Evolutionary conservation across 768 basidiomycete genomes (phyloP).

Genomic region (Dacryopinax spathularia): DNA sequence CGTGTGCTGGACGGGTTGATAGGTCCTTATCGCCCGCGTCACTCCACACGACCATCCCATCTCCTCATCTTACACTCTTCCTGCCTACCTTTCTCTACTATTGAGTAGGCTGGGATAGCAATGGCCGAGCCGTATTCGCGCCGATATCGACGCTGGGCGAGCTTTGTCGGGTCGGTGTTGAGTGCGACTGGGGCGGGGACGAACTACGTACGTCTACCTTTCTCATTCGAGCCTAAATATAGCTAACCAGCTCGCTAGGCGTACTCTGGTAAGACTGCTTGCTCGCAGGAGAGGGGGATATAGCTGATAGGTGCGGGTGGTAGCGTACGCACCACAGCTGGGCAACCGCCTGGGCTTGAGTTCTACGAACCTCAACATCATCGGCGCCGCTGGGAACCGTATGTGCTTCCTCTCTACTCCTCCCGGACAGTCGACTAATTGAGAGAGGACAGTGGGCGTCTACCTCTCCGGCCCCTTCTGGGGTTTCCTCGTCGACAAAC

Average conservation of each 20-base stretch:
- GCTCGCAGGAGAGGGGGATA: too few relatives aligned
- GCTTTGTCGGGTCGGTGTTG: conserved; percentile 32
- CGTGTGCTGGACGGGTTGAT: too few relatives aligned
- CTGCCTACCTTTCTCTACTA: too few relatives aligned
- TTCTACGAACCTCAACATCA: conserved; percentile 69
- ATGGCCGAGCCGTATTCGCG: too few relatives aligned
- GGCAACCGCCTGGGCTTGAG: conserved; percentile 58
- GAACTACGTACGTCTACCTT: conserved; percentile 47
- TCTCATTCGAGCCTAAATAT: background rate
- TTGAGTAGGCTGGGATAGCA: too few relatives aligned
- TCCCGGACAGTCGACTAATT: background rate
- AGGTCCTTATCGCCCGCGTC: too few relatives aligned
- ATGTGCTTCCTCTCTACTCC: conserved; percentile 16
- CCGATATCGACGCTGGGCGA: too few relatives aligned
- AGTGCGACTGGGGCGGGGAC: conserved; percentile 54
- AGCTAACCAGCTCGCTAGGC: conserved; percentile 17
- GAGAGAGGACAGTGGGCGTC: conserved; percentile 43
- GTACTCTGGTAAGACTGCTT: conserved; percentile 24
- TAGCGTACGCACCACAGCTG: conserved; percentile 79
- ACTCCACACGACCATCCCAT: too few relatives aligned
- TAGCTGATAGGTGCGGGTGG: background rate
- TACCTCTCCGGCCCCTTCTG: conserved; percentile 62
- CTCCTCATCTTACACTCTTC: too few relatives aligned
- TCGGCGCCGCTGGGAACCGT: conserved; percentile 66
- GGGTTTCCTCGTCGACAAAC: conserved; percentile 62